phyloP scores from a whole-genome alignment of 2,329 filamentous ascomycete genomes.

The Cladophialophora carrionii region DNA sequence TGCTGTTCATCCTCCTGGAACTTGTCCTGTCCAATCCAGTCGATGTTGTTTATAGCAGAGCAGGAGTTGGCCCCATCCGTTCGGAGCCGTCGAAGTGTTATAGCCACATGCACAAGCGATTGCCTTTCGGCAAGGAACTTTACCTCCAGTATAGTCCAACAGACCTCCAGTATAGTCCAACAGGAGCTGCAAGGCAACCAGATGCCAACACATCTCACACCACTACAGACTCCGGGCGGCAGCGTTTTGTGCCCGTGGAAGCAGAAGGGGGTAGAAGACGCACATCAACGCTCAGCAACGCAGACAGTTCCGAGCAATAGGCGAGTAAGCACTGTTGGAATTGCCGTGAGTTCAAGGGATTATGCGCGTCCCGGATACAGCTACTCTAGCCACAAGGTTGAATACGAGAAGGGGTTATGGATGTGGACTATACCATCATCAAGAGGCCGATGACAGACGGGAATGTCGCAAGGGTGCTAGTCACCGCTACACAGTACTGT shows the following conservation, averaged over 20 bases:
- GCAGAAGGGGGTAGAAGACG: conserved; percentile 14
- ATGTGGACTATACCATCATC: not conserved
- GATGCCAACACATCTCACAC: conserved; percentile 8
- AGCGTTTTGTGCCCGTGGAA: not conserved
- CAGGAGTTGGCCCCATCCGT: not conserved
- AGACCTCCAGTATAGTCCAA: not conserved
- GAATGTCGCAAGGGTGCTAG: not conserved
- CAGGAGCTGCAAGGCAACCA: conserved; percentile 1
- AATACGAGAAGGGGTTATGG: not conserved
- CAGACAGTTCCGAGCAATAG: not conserved
- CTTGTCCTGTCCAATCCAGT: not conserved
- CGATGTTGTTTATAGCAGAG: too few relatives aligned
- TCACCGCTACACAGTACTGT: not conserved
- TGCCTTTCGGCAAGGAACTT: conserved; percentile 1
- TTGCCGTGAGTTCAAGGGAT: not conserved
- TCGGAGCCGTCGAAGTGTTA: not conserved
- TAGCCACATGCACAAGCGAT: conserved; percentile 3
- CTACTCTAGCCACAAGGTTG: not conserved
- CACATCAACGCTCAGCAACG: not conserved
- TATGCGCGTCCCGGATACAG: not conserved
- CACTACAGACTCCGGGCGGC: not conserved
- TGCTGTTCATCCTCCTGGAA: not conserved
- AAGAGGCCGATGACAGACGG: not conserved
- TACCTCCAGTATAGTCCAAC: not conserved
- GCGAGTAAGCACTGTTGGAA: not conserved